Evolutionary conservation across 2,329 filamentous ascomycete genomes (phyloP), one percentile per base, ranked within the genome.

Genomic region (Hypoxylon sp.): DNA sequence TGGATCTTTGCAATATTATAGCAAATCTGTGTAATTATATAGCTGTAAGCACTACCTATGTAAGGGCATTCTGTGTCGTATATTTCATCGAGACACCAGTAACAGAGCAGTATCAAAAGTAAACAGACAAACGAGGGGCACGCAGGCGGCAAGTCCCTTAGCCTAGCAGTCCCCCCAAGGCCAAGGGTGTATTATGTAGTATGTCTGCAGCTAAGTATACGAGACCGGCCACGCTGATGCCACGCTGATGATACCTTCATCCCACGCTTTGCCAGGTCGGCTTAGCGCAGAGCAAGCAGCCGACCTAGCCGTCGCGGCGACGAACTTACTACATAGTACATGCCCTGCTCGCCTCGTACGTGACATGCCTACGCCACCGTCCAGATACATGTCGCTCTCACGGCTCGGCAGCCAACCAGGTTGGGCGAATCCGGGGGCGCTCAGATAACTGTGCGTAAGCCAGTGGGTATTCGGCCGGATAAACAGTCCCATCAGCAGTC

Each of bases 391-490:
- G 55, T 33, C 47, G 55, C 53, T 47, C 61, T 53, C 49, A 57
- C 35, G 53, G 37, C 52, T 54, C 20, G 23, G n/a, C 29, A 50
- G 40, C 63, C 65, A 67, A 67, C 62, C 59, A 62, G 53, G 50
- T 40, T 17, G 11, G 24, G 42, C 26, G 40, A 59, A 60, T 59
- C 52, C 53, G 49, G 49, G n/a, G 31, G 55, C 40, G 56, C 58
- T 57, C 58, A 61, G 65, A 68, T 65, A 60, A 56, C 52, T 54
- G 21, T 62, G 61, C 63, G 62, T 63, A 49, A 59, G 61, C 41
- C 59, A 55, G 60, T 66, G 63, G 65, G 58, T 62, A 65, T 58
- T 62, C 49, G 41, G 54, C 56, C 65, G 64, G 65, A 54, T 66
- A 65, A 67, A 67, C 45, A 58, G 50, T 47, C n/a, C n/a, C n/a